Percentiles rank a stretch among this genome's conserved stretches.
phyloP scores from a whole-genome alignment of 805 yeast genomes.

The Candida oleophila region DNA sequence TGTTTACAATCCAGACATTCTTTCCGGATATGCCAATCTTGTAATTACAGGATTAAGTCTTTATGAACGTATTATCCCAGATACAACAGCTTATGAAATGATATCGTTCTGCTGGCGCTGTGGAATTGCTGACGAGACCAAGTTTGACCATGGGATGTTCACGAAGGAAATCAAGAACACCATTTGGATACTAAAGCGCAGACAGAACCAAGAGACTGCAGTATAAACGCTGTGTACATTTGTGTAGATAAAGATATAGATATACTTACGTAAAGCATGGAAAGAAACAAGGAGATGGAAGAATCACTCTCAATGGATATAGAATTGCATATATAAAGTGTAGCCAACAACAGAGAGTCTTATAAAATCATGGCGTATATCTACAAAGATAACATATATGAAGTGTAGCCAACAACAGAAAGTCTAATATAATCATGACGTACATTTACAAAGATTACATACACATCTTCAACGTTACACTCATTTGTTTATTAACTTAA shows the following conservation, averaged over 20 bases:
- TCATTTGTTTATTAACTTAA: too few relatives aligned
- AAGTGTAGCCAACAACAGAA: too few relatives aligned
- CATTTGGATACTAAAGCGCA: constrained; percentile 2
- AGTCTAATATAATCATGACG: too few relatives aligned
- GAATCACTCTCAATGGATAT: too few relatives aligned
- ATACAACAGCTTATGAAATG: constrained; percentile 34
- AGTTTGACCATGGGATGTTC: neutral
- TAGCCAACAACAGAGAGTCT: too few relatives aligned
- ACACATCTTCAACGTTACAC: too few relatives aligned
- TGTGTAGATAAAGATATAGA: neutral
- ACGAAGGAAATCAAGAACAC: constrained; percentile 2
- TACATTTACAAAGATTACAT: too few relatives aligned
- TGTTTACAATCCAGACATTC: constrained; percentile 20
- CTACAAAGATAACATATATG: too few relatives aligned
- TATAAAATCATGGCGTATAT: too few relatives aligned
- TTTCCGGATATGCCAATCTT: constrained; percentile 24
- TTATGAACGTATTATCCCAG: constrained; percentile 43
- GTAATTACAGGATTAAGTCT: constrained; percentile 34
- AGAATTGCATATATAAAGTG: too few relatives aligned
- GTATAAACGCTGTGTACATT: neutral
- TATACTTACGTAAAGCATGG: too few relatives aligned
- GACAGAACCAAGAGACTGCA: neutral
- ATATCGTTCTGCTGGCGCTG: constrained; percentile 26
- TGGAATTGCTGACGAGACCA: constrained; percentile 17
- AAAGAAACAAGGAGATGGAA: too few relatives aligned